phyloP scores from a whole-genome alignment of 768 basidiomycete species.

The Lyophyllum atratum region DNA sequence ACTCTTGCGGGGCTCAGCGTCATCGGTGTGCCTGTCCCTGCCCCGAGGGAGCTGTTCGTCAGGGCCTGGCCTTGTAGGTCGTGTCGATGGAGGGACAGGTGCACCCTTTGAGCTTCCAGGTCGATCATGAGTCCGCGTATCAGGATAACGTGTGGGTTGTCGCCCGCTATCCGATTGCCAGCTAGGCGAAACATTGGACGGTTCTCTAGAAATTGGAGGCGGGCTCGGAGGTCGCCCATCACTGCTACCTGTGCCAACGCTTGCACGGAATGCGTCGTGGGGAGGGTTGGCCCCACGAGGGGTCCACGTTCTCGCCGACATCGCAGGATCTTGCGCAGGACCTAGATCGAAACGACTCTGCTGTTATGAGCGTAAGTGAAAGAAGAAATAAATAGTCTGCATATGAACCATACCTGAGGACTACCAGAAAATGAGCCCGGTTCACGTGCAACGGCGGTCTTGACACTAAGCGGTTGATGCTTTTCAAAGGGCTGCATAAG shows the following conservation, averaged over 20 bases:
- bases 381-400: not conserved
- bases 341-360: conserved; percentile 3
- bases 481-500: conserved; percentile 8
- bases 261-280: conserved; percentile 8
- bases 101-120: conserved; percentile 14
- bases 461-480: conserved; percentile 3
- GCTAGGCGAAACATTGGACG: conserved; percentile 25
- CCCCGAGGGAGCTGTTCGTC: conserved; percentile 6
- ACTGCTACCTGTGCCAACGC: not conserved
- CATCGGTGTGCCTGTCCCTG: conserved; percentile 1
- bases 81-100: not conserved
- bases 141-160: conserved; percentile 15
- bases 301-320: conserved; percentile 21
- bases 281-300: conserved; percentile 23
- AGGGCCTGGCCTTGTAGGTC: not conserved
- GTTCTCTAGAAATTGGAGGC: conserved; percentile 29
- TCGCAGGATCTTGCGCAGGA: conserved; percentile 2
- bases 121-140: conserved; percentile 12
- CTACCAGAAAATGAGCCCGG: conserved; percentile 5
- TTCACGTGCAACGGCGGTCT: conserved; percentile 1
- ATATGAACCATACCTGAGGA: conserved; percentile 1
- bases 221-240: conserved; percentile 22
- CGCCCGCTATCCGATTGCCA: conserved; percentile 21
- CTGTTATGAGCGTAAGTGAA: not conserved
- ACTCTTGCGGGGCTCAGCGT: not conserved